phyloP scores from a whole-genome alignment of 2,329 filamentous ascomycete genomes.

The Curvularia lunata region DNA sequence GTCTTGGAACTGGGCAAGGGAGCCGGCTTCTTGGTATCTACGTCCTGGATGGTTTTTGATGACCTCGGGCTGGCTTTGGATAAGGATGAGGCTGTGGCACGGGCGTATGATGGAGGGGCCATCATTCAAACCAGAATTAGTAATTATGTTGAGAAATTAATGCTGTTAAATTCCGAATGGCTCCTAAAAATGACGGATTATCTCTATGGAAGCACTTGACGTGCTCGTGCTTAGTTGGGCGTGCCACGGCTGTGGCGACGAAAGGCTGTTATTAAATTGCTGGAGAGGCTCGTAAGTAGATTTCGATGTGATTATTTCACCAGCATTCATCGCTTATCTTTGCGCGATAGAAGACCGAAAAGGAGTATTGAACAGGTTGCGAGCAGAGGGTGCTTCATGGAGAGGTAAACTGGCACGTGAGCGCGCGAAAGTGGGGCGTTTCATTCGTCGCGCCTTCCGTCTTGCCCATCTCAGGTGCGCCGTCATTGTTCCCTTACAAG shows the following conservation, averaged over 20 bases:
- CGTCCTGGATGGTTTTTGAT: background rate
- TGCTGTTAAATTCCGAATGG: background rate
- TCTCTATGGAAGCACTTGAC: background rate
- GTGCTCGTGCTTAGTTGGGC: background rate
- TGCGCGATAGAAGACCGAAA: background rate
- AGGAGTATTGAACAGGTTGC: background rate
- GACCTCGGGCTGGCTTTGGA: constrained; percentile 11
- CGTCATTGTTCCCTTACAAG: constrained; percentile 16
- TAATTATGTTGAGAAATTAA: background rate
- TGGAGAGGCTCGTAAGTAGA: background rate
- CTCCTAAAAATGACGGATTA: background rate
- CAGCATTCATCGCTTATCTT: too few relatives aligned
- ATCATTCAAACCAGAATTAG: constrained; percentile 7
- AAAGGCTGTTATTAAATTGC: background rate
- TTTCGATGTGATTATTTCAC: background rate
- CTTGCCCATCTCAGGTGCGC: background rate
- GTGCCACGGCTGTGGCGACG: constrained; percentile 2
- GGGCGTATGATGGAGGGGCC: constrained; percentile 28
- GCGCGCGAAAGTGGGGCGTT: constrained; percentile 31
- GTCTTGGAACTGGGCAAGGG: background rate
- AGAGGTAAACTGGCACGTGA: constrained; percentile 20
- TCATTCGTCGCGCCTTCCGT: constrained; percentile 15
- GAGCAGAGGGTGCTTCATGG: background rate
- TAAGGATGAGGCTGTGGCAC: constrained; percentile 26
- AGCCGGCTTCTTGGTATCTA: background rate